Conservation (phyloP, 148 eudicot species). For the Tetragonia tetragonoides region DNA sequence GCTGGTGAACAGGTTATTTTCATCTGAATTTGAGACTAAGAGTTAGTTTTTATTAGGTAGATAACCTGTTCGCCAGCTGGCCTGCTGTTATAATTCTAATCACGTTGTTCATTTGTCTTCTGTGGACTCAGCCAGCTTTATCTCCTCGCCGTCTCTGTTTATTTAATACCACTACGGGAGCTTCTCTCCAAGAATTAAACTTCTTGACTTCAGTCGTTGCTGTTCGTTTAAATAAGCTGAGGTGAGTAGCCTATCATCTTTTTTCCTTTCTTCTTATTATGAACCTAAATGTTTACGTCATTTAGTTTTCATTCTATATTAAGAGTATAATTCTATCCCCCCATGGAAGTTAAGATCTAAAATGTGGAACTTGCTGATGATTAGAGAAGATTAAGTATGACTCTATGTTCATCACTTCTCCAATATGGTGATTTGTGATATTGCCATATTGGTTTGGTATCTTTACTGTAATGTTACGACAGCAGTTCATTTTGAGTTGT, state of each 20-base stretch:
- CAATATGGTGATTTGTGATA: background rate
- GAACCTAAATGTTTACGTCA: background rate
- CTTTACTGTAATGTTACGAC: background rate
- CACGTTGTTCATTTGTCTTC: conserved; percentile 17
- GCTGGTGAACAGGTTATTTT: conserved; percentile 91
- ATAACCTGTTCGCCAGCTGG: background rate
- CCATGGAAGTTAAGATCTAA: background rate
- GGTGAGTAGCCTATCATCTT: conserved; percentile 36
- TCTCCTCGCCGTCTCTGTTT: conserved; percentile 94
- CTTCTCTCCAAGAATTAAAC: conserved; percentile 66
- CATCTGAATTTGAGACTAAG: conserved; percentile 1
- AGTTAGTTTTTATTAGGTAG: conserved; percentile 17
- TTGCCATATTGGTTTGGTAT: too few species aligned
- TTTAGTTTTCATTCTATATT: background rate
- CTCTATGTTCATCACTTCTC: background rate
- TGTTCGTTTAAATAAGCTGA: conserved; percentile 68
- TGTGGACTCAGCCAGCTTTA: conserved; percentile 63
- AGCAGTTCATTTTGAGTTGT: too few species aligned
- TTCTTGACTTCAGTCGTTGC: conserved; percentile 86
- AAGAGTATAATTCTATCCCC: background rate
- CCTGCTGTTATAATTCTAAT: conserved; percentile 19
- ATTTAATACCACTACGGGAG: conserved; percentile 68
- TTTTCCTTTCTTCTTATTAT: background rate
- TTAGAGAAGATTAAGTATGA: background rate
- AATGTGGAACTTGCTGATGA: background rate